Evolutionary conservation across 208 protist species (phyloP).

Genomic region (Leishmania amazonensis): DNA sequence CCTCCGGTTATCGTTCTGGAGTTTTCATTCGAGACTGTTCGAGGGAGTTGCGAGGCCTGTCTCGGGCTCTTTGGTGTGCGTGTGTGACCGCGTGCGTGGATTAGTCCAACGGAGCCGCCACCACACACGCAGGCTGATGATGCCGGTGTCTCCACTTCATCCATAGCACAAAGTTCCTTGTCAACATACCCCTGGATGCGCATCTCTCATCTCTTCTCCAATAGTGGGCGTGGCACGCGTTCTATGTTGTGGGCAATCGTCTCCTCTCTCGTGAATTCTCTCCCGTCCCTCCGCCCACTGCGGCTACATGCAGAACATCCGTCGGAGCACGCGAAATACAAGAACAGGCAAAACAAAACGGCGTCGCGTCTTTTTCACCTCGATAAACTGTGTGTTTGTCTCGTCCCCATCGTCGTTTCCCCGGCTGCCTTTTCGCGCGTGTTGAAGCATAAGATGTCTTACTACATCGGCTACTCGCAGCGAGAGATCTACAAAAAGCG

Average conservation of each 20-base stretch:
- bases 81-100: background rate
- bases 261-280: background rate
- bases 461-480: slow-evolving; percentile 71
- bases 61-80: background rate
- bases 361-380: background rate
- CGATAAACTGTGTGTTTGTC: background rate
- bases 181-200: background rate
- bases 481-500: slow-evolving; percentile 80
- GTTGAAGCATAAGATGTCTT: slow-evolving; percentile 32
- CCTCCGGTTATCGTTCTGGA: no score
- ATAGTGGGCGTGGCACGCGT: background rate
- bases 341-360: background rate
- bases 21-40: background rate
- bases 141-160: background rate
- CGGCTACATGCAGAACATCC: background rate
- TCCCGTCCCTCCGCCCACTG: background rate
- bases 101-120: background rate
- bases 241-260: background rate
- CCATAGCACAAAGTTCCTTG: background rate
- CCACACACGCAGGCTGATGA: background rate
- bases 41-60: background rate
- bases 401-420: background rate
- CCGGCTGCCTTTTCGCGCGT: background rate
- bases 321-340: background rate
- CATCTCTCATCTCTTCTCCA: background rate